Evolutionary conservation across 306 rosid species (phyloP), one percentile per base, ranked within the genome.

Genomic region (Dryas alaskensis): DNA sequence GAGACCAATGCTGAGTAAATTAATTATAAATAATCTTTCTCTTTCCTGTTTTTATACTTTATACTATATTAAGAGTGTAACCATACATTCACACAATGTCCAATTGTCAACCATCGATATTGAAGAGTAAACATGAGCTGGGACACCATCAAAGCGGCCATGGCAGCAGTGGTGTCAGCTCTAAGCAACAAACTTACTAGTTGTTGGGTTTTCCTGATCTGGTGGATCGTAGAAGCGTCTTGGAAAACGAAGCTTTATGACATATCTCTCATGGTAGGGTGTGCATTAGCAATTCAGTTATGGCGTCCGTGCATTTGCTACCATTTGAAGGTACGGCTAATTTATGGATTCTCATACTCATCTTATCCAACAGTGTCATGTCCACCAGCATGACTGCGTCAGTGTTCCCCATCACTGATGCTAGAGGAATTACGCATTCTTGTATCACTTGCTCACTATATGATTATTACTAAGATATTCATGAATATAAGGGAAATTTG

Each of bases 221-320:
- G 71, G 72, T 67, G 72, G 58, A 27, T 67, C 45, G 25, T 16
- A 49, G 59, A 49, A 48, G 27, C 45, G 45, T 12, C 72, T 48
- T 6, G 4, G 44, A 67, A 67, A 49, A 2, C 8, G 14, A 27
- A 48, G 58, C 45, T 67, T 27, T 67, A 1, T 1, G 46, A 48
- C 44, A 6, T 13, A 47, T 19, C 25, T 47, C 25, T 67, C 22
- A 4, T 67, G 13, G 7, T 44, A 11, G 54, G 7, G n/a, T 48
- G 12, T 27, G 45, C 37, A 7, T 47, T n/a, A 48, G 44, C 58
- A 27, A 25, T 49, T 25, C 5, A 47, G 44, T 27, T 49, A 7
- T 13, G 45, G 19, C 45, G 13, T 6, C 25, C 11, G 37, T 67
- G 59, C 72, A 48, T 37, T 27, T 31, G 8, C 44, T 47, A 46